Evolutionary conservation across 2,329 filamentous ascomycete species (phyloP), one percentile per base, ranked within the genome.

Genomic region (Purpureocillium lavendulum): DNA sequence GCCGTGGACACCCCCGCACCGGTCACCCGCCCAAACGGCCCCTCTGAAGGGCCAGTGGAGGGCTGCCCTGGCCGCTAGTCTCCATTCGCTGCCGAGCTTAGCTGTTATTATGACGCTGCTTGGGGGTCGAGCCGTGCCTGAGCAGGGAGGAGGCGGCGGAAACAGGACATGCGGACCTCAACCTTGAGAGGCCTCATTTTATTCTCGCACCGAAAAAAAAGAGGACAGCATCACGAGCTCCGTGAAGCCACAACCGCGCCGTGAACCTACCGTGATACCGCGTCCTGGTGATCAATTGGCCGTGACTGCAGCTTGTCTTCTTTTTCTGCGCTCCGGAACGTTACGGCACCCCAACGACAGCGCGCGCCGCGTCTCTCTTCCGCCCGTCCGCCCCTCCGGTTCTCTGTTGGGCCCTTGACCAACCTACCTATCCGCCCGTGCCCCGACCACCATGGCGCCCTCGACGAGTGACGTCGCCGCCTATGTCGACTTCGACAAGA

Each of bases 401-500:
- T 26, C 21, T 26, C n/a, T 26, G 21, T 26, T 26, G 21, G 21
- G 21, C 21, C 6, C 21, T 26, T 26, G 21, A 26, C 21, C 21
- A 26, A 26, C 21, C n/a, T n/a, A n/a, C n/a, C n/a, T n/a, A n/a
- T n/a, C n/a, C n/a, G n/a, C n/a, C 6, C 21, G 21, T 26, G 21
- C 21, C 21, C 21, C 21, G 21, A 6, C 40, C 49, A 49, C 46
- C 48, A 70, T 73, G 69, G 58, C 61, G 47, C 53, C 59, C 42
- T 49, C 60, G 29, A 46, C 59, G 35, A 53, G 56, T 45, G 60
- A 70, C 46, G 49, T 78, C 50, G 63, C 82, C 49, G 73, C 84
- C 56, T 71, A 86, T 57, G 66, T 87, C 49, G 78, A 87, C 58
- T 70, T 86, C 41, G 67, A 69, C 60, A 78, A 86, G 65, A 70